phyloP scores from a whole-genome alignment of 371 early-diverging fungal species.

The Haplosporangium sp. region DNA sequence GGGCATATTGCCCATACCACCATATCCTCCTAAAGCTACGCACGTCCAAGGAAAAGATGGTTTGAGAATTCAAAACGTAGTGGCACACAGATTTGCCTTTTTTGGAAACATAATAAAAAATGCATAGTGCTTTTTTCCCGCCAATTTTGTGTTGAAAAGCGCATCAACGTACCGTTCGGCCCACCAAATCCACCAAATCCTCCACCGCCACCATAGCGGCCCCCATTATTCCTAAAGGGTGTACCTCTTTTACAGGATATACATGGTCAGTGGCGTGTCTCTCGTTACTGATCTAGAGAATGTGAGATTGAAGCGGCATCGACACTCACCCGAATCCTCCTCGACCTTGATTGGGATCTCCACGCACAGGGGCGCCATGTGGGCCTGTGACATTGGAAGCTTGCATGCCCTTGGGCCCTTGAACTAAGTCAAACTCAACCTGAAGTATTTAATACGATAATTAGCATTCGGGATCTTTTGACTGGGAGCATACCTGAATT shows the following conservation, averaged over 20 bases:
- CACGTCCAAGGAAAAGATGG: neutral
- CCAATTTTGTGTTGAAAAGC: slow-evolving; percentile 27
- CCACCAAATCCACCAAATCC: slow-evolving; percentile 53
- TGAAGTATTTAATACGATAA: no score
- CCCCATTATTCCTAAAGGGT: slow-evolving; percentile 16
- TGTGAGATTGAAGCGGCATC: neutral
- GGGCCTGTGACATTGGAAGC: slow-evolving; percentile 89
- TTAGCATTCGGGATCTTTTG: no score
- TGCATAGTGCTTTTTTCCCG: slow-evolving; percentile 21
- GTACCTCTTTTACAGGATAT: neutral
- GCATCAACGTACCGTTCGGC: slow-evolving; percentile 28
- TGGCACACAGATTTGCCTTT: slow-evolving; percentile 9
- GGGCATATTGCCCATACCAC: slow-evolving; percentile 18
- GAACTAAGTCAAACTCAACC: slow-evolving; percentile 85
- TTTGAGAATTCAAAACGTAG: neutral
- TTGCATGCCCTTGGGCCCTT: slow-evolving; percentile 87
- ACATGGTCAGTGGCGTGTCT: neutral
- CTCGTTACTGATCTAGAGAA: no score
- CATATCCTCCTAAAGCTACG: slow-evolving; percentile 44
- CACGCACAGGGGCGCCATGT: slow-evolving; percentile 74
- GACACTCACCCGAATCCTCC: slow-evolving; percentile 27
- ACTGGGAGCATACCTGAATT: no score
- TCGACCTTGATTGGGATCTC: slow-evolving; percentile 68
- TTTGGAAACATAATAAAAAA: slow-evolving; percentile 1
- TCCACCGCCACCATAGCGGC: slow-evolving; percentile 35